phyloP scores from a whole-genome alignment of 371 early-diverging fungal genomes.

The Entomophthora muscae region DNA sequence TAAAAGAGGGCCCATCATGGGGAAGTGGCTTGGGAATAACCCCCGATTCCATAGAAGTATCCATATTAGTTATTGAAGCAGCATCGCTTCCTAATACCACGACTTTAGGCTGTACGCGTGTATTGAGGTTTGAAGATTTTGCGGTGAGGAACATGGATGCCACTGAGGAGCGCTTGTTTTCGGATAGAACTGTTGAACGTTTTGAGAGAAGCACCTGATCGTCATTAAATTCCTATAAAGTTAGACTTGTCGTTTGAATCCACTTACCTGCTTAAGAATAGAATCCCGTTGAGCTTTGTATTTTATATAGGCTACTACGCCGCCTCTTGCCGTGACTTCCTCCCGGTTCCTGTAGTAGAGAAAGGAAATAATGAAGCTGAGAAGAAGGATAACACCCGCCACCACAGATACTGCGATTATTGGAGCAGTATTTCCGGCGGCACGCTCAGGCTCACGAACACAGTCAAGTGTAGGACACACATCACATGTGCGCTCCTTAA shows the following conservation, averaged over 20 bases:
- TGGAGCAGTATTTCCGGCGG: not conserved
- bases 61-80: not conserved
- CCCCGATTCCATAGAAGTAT: too few relatives aligned
- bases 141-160: not conserved
- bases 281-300: not conserved
- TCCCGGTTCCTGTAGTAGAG: not conserved
- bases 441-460: not conserved
- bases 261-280: not conserved
- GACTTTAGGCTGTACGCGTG: not conserved
- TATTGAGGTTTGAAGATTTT: not conserved
- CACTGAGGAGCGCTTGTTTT: not conserved
- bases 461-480: not conserved
- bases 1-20: not conserved
- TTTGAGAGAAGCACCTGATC: not conserved
- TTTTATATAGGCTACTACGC: not conserved
- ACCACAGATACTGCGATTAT: not conserved
- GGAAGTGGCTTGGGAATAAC: not conserved
- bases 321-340: not conserved
- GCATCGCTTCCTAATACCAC: not conserved
- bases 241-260: not conserved
- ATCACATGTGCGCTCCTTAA: not conserved
- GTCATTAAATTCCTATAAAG: not conserved
- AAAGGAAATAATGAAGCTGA: not conserved
- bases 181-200: not conserved
- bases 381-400: not conserved